A percentile compares a stretch with the other conserved stretches of the same genome.
These are phyloP conservation scores for Apium graveolens DNA, from an alignment of 129 eudicot genomes.

Conservation along the genomic window DNA sequence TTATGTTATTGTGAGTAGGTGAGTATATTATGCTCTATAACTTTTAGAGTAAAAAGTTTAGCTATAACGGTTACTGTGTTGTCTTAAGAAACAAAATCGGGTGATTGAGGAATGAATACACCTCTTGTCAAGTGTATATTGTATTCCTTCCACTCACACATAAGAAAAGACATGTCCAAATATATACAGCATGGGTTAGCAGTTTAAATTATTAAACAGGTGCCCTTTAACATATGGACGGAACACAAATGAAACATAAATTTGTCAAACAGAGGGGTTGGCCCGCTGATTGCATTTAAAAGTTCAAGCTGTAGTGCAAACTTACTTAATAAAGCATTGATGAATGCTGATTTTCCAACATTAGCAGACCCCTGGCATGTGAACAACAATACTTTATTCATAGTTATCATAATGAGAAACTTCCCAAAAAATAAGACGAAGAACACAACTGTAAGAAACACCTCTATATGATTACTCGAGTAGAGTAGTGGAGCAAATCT, in stretches of 20 bases:
- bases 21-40: neutral
- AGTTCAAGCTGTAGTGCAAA: slow-evolving; percentile 1
- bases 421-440: neutral
- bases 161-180: neutral
- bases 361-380: slow-evolving; percentile 86
- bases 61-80: neutral
- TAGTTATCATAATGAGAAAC: neutral
- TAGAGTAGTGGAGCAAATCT: neutral
- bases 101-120: neutral
- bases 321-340: slow-evolving; percentile 90
- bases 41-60: neutral
- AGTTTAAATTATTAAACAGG: neutral
- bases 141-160: neutral
- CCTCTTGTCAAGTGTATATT: neutral
- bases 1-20: neutral
- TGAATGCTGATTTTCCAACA: slow-evolving; percentile 98
- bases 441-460: neutral
- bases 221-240: neutral
- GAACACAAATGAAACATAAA: neutral
- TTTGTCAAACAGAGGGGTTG: neutral
- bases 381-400: slow-evolving; percentile 15
- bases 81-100: neutral
- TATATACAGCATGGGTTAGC: neutral
- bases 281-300: neutral
- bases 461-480: neutral